Base-by-base conservation (phyloP, 441 rosid genomes). In the Gossypium schwendimanii region DNA sequence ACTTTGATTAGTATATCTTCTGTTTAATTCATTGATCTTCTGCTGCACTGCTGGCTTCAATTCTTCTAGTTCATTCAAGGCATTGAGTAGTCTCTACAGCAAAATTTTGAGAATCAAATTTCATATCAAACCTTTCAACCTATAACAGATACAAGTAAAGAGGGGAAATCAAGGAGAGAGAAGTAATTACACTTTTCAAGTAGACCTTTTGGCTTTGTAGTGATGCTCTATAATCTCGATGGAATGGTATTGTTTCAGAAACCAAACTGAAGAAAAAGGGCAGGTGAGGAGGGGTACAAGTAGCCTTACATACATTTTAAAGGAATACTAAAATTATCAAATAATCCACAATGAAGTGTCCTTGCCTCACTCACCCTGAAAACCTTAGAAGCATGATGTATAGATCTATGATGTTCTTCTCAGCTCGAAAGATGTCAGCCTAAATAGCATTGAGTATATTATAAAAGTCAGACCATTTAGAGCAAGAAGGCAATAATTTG, bases 311-410 rank as follows among this genome's bases (percentile, higher is more conserved):
- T 53, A 52, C 10, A 39, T 39, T 50, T 62, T 14, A 73, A 57
- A 39, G 20, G 49, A 50, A 28, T 26, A 24, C 36, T 18, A 24
- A 50, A 8, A 7, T 4, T 69, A 73, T 26, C 44, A 69, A 49
- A 69, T 31, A 14, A 77, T 70, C 63, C 58, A 63, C 3, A 4
- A 49, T 70, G 10, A 74, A 54, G 47, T 67, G 59, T 63, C 54
- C 63, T 50, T 24, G 54, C 54, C 83, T 84, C 83, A 89, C 99
- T 84, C 83, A 89, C 99, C 98, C 90, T 63, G 99, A 95, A 88
- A 87, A 95, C 77, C 98, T 90, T 58, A 95, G 82, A 70, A 95
- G 98, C 99, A 95, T 87, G 73, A 92, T 81, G 50, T 95, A 95
- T 70, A 95, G 85, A 85, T 95, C 99, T 70, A 91, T 83, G 12